phyloP scores from a whole-genome alignment of 2,329 filamentous ascomycete species.

The Davidsoniella australis region DNA sequence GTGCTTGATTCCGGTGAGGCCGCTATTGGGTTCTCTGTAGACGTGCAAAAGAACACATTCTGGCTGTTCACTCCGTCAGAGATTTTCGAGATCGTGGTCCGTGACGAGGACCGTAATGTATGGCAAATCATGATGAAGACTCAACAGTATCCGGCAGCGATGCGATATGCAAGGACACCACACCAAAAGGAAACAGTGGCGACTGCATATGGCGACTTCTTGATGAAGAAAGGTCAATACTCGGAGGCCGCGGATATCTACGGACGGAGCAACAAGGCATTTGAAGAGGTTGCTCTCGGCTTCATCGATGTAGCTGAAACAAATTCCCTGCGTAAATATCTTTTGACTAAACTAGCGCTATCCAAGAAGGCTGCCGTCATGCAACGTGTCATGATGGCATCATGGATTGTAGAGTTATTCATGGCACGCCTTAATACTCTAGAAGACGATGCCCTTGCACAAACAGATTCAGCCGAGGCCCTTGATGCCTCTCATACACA shows the following conservation, averaged over 20 bases:
- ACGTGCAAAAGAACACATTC: constrained; percentile 88
- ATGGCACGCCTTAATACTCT: constrained; percentile 94
- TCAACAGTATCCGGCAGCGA: constrained; percentile 74
- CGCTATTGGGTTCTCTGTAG: constrained; percentile 69
- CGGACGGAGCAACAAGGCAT: constrained; percentile 88
- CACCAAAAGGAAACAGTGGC: constrained; percentile 81
- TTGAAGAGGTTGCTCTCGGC: constrained; percentile 82
- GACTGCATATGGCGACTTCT: constrained; percentile 76
- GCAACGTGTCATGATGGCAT: constrained; percentile 90
- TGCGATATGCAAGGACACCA: constrained; percentile 65
- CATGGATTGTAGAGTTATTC: constrained; percentile 88
- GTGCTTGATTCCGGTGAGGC: constrained; percentile 67
- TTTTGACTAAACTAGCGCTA: constrained; percentile 64
- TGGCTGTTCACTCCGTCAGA: constrained; percentile 88
- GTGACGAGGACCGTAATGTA: constrained; percentile 78
- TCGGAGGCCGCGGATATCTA: constrained; percentile 78
- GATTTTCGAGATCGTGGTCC: constrained; percentile 84
- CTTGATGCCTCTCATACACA: constrained; percentile 53
- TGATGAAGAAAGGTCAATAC: constrained; percentile 67
- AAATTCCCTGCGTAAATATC: constrained; percentile 78
- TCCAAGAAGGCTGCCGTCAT: constrained; percentile 74
- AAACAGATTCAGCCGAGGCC: constrained; percentile 61
- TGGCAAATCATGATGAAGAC: constrained; percentile 86
- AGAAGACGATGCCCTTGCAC: constrained; percentile 84
- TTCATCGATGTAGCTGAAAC: constrained; percentile 84